Conservation (phyloP, 805 yeast species). For the Candida tallmaniae region DNA sequence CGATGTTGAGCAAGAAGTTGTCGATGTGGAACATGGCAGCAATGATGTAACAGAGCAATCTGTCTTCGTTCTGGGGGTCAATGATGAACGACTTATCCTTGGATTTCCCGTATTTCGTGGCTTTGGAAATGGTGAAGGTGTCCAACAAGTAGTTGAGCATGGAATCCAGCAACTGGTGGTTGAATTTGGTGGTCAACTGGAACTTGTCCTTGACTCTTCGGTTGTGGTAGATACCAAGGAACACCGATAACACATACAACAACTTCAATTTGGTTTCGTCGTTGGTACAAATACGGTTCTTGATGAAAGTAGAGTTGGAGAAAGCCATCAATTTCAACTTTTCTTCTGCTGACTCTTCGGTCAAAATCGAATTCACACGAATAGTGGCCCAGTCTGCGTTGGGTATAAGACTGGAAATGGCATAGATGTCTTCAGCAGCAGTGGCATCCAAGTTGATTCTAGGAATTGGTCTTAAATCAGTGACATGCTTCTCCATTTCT, state of each 20-base stretch:
- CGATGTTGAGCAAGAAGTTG: slow-evolving; percentile 66
- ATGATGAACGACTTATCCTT: slow-evolving; percentile 72
- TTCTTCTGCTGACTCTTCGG: slow-evolving; percentile 45
- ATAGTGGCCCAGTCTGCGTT: slow-evolving; percentile 57
- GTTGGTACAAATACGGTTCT: slow-evolving; percentile 32
- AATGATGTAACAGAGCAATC: slow-evolving; percentile 72
- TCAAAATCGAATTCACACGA: slow-evolving; percentile 57
- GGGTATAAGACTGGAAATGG: slow-evolving; percentile 67
- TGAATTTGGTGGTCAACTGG: slow-evolving; percentile 53
- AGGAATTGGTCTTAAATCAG: slow-evolving; percentile 81
- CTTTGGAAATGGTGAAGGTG: slow-evolving; percentile 63
- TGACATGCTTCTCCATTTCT: slow-evolving; percentile 52
- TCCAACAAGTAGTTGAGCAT: slow-evolving; percentile 68
- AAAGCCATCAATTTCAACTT: slow-evolving; percentile 61
- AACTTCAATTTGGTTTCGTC: slow-evolving; percentile 60
- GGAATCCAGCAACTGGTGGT: slow-evolving; percentile 64
- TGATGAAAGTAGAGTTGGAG: slow-evolving; percentile 51
- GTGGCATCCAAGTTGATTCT: slow-evolving; percentile 73
- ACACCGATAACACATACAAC: slow-evolving; percentile 73
- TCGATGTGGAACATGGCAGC: slow-evolving; percentile 72
- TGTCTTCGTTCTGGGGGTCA: slow-evolving; percentile 88
- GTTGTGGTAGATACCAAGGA: slow-evolving; percentile 75
- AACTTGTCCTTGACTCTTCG: slow-evolving; percentile 60
- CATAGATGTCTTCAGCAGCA: slow-evolving; percentile 76
- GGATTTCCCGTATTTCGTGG: slow-evolving; percentile 67